Evolutionary conservation across 345 rosid species (phyloP), one percentile per base, ranked within the genome.

Genomic region (Salix viminalis): DNA sequence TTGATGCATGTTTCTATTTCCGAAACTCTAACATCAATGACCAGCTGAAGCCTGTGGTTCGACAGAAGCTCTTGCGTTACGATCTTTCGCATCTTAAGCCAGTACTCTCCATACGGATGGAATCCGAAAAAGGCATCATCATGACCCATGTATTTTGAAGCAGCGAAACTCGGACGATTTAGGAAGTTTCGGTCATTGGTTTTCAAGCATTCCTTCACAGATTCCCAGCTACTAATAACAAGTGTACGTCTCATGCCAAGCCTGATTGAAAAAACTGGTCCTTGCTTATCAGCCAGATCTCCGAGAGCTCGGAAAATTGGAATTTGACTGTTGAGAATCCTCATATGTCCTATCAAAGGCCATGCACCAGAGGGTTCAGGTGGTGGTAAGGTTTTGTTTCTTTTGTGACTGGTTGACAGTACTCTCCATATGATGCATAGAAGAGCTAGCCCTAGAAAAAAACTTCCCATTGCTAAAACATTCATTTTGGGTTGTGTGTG

Each of bases 341-440:
- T 91, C 67, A 92, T 82, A 79, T 90, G 97, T 23, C 93, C 94
- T 41, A 92, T 69, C 54, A 92, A 36, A 18, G 97, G 94, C 86
- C 82, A 87, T 41, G 89, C 85, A 30, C 94, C 90, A 0, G 72
- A 16, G 10, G 92, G 88, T 67, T 89, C 87, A 18, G 91, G 94
- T 46, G 50, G 94, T 46, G 18, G 50, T 46, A 14, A 46, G 50
- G 15, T 46, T 46, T 12, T 46, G 50, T 46, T 46, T 46, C 50
- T 46, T 46, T 46, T 46, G 50, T 14, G 50, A 14, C 18, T 46
- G 18, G 18, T 13, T 14, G 18, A 46, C 18, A 46, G 50, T 12
- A 46, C 14, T 46, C 50, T 46, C 50, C 50, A 46, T 46, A 46
- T 12, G 18, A 12, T 46, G 50, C 5, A 46, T 46, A 46, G 6